Evolutionary conservation across 345 rosid species (phyloP), one percentile per base, ranked within the genome.

Genomic region (Moricandia moricandioides): DNA sequence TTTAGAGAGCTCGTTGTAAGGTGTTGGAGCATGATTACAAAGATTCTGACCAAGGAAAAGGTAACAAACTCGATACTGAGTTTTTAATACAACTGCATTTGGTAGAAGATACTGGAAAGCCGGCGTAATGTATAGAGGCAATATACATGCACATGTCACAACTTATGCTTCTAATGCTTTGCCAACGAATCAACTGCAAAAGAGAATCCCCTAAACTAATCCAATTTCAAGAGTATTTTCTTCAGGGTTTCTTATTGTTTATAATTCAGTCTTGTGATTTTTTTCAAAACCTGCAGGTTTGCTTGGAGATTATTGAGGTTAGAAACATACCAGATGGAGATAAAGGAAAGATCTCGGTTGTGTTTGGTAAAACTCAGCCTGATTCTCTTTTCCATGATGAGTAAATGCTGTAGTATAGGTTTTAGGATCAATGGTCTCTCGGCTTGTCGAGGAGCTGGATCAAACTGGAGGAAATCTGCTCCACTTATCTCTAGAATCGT

Each of bases 21-120:
- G 78, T 95, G 59, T 80, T 95, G 81, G 89, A 84, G 81, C 98
- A 95, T 83, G 98, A 95, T 83, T 97, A 92, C 70, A 87, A 82
- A 76, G 98, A 92, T 37, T 84, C 96, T 2, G 96, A 95, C 82
- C 83, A 96, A 79, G 82, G 90, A 10, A 86, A 92, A 82, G 97
- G 99, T 65, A 84, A 84, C 85, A 95, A 95, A 81, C 84, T 95
- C 21, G 97, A 92, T 72, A 73, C 69, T n/a, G 98, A 40, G 99
- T 27, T 95, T 92, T 79, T 86, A 91, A 79, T 62, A 95, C 98
- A 58, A 90, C 89, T 27, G 79, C 85, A 26, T 95, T 84, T 81
- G 96, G 98, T 59, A 79, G 35, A 37, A 86, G 99, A 76, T 95
- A 95, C 72, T 82, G 91, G 90, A 92, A 80, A 86, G 97, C 96